Evolutionary conservation across 2,329 filamentous ascomycete genomes (phyloP), one percentile per base, ranked within the genome.

Genomic region (Trichoderma cornu-damae): DNA sequence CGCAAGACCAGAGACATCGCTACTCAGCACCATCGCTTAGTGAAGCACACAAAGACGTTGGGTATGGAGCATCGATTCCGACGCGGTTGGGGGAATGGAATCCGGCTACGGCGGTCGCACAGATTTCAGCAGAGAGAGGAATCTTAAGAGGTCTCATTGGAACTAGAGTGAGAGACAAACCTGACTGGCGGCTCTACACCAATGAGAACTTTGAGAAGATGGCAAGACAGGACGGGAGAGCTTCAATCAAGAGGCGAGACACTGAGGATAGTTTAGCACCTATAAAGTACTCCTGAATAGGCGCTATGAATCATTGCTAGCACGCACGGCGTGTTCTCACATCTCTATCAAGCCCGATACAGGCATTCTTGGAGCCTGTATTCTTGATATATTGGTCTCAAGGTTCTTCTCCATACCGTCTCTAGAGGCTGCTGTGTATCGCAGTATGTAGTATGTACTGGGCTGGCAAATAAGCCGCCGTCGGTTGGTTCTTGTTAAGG

Each of bases 251-350:
- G 38, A 22, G 49, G 28, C 37, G 49, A 16, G 42, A 43, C 14
- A 52, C 49, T 0, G 37, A 52, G n/a, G 49, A 52, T 42, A 42
- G 49, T 5, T 16, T 52, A 26, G 37, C 49, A 16, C 49, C 49
- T 2, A 34, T 52, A 14, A 32, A 26, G 0, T 6, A 18, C 11
- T 30, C 7, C n/a, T 49, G 2, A 24, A 35, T 6, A 1, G 4
- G 3, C 6, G 18, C 2, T n/a, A n/a, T n/a, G n/a, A n/a, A n/a
- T n/a, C n/a, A n/a, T n/a, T n/a, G n/a, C n/a, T n/a, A n/a, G n/a
- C n/a, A n/a, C n/a, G n/a, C n/a, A n/a, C n/a, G n/a, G n/a, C n/a
- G n/a, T n/a, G n/a, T n/a, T n/a, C n/a, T n/a, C n/a, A n/a, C n/a
- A n/a, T n/a, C n/a, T n/a, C n/a, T n/a, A n/a, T n/a, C n/a, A n/a